Percentiles rank a stretch among this genome's conserved stretches.
These are phyloP conservation scores for Gnomoniopsis smithogilvyi DNA, from an alignment of 2,329 filamentous ascomycete species.

Conservation along the genomic window DNA sequence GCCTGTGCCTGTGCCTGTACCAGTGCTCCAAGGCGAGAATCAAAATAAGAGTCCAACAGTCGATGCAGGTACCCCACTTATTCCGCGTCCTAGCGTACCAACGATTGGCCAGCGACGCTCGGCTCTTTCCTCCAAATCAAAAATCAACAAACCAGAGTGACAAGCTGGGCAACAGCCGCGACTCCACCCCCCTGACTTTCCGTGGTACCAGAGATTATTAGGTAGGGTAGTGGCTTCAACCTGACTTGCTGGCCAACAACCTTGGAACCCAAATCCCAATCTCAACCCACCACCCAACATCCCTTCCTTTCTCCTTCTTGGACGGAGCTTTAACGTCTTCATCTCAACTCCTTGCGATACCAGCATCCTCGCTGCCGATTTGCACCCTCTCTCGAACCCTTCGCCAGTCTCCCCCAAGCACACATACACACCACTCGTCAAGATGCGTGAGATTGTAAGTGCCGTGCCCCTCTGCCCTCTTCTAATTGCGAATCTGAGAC, in stretches of 20 bases:
- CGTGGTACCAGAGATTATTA: background rate
- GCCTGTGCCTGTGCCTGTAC: too few species aligned
- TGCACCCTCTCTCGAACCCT: background rate
- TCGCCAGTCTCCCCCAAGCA: slow-evolving; percentile 2
- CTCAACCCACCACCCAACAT: slow-evolving; percentile 1
- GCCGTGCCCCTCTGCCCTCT: slow-evolving; percentile 4
- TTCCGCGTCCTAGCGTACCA: background rate
- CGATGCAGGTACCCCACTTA: background rate
- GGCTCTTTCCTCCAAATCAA: slow-evolving; percentile 8
- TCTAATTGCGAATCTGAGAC: slow-evolving; percentile 16
- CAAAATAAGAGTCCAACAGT: background rate
- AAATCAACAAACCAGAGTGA: slow-evolving; percentile 17
- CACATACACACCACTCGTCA: slow-evolving; percentile 35
- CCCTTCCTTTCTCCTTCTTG: slow-evolving; percentile 6
- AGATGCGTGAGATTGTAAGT: slow-evolving; percentile 74
- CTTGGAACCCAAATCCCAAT: background rate
- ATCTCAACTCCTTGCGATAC: slow-evolving; percentile 2
- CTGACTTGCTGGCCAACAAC: background rate
- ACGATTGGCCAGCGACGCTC: background rate
- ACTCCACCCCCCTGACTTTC: background rate
- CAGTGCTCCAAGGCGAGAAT: background rate
- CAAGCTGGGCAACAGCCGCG: background rate
- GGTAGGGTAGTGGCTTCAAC: background rate
- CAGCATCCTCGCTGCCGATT: slow-evolving; percentile 13
- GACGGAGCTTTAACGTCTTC: slow-evolving; percentile 13